Percentiles rank a stretch among this genome's conserved stretches.
These are phyloP conservation scores for Chionographis japonica DNA, from an alignment of 106 monocot genomes.

Conservation along the genomic window DNA sequence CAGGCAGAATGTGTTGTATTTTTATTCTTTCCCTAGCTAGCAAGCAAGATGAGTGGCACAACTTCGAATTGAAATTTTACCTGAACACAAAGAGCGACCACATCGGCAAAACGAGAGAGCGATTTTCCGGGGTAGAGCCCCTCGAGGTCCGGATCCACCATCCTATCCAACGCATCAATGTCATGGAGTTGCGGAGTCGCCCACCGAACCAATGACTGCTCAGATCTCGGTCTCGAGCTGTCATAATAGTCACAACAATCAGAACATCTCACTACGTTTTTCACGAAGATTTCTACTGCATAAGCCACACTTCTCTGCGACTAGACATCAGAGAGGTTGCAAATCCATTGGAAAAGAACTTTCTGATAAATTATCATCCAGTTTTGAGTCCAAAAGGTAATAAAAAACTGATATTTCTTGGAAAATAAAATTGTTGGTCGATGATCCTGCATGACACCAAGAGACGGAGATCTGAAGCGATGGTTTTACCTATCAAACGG, in stretches of 20 bases:
- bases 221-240: conserved; percentile 70
- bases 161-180: conserved; percentile 84
- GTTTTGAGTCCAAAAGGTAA: no score
- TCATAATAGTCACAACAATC: neutral
- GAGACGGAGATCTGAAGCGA: neutral
- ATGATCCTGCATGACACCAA: neutral
- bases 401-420: no score
- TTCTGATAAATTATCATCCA: no score
- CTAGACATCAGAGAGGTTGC: no score
- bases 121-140: conserved; percentile 93
- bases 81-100: conserved; percentile 90
- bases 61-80: conserved; percentile 16
- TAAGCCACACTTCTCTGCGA: no score
- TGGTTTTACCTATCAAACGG: conserved; percentile 78
- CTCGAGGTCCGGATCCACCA: conserved; percentile 88
- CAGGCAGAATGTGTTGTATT: no score
- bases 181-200: conserved; percentile 94
- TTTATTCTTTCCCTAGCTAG: no score
- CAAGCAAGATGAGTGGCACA: no score
- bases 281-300: neutral
- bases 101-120: conserved; percentile 89
- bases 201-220: conserved; percentile 88
- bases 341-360: no score
- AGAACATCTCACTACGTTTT: neutral
- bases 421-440: neutral